Conservation (phyloP, 177 flowering plant species). For the Vitis hybrid region DNA sequence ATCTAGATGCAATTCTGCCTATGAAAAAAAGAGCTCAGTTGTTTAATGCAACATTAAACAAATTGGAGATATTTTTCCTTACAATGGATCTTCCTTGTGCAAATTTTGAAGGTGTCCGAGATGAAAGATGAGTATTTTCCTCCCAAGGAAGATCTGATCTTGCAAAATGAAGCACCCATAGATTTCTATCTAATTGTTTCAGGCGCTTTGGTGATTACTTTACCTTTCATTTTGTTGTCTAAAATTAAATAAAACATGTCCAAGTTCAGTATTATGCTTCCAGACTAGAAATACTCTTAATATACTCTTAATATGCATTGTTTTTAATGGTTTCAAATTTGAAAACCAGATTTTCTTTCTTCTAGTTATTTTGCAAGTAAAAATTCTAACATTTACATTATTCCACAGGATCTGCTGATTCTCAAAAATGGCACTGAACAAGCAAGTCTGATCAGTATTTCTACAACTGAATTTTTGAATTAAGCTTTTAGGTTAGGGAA, state of each 20-base stretch:
- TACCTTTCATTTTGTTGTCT: no score
- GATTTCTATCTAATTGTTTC: conserved; percentile 83
- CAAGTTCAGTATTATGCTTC: no score
- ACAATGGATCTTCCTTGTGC: conserved; percentile 1
- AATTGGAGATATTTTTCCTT: conserved; percentile 2
- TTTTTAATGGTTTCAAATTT: no score
- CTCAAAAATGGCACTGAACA: conserved; percentile 71
- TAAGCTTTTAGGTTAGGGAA: no score
- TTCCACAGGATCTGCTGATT: conserved; percentile 65
- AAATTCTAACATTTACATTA: conserved; percentile 7
- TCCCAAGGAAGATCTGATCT: conserved; percentile 93
- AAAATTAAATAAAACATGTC: no score
- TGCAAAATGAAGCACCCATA: conserved; percentile 98
- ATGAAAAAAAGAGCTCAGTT: no score
- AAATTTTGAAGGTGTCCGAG: conserved; percentile 74
- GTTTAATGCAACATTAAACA: no score
- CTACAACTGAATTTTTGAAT: no score
- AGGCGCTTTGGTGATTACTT: conserved; percentile 82
- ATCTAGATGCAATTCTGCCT: no score
- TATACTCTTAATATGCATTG: no score
- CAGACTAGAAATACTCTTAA: no score
- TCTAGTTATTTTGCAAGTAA: background rate
- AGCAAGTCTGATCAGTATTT: conserved; percentile 36
- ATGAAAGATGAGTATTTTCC: conserved; percentile 98
- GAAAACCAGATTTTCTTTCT: no score